Percentiles rank a stretch among this genome's conserved stretches.
phyloP scores from a whole-genome alignment of 139 green algal species.

The Tetradesmus obliquus region DNA sequence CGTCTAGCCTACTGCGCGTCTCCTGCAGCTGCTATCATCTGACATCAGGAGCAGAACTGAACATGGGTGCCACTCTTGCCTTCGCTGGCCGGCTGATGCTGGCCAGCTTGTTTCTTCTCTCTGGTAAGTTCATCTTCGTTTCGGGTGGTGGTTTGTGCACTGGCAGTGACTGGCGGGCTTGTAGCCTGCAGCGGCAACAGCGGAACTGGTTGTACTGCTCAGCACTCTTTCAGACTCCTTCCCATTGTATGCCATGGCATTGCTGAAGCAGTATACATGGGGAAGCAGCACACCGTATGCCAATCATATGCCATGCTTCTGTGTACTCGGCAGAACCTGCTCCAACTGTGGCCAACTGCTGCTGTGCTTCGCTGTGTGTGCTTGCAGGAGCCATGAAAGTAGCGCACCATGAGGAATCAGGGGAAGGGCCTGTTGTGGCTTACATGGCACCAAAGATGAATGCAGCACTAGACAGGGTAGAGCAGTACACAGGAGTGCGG shows the following conservation, averaged over 20 bases:
- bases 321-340: background rate
- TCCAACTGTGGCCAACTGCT: background rate
- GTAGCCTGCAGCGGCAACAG: background rate
- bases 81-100: slow-evolving; percentile 26
- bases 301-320: background rate
- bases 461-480: background rate
- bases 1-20: background rate
- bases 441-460: slow-evolving; percentile 48
- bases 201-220: background rate
- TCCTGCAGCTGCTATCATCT: background rate
- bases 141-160: background rate
- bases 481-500: slow-evolving; percentile 2
- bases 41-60: background rate
- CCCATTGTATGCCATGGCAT: background rate
- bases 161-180: background rate
- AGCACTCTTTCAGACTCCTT: background rate
- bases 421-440: slow-evolving; percentile 14
- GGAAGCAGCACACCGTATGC: background rate
- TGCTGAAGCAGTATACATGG: background rate
- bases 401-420: slow-evolving; percentile 19
- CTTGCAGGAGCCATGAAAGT: slow-evolving; percentile 17
- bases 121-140: background rate
- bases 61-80: slow-evolving; percentile 15
- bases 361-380: background rate
- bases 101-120: slow-evolving; percentile 26